A percentile compares a stretch with the other conserved stretches of the same genome.
phyloP scores from a whole-genome alignment of 495 filamentous ascomycete species.

The Hypoxylon perforatum region DNA sequence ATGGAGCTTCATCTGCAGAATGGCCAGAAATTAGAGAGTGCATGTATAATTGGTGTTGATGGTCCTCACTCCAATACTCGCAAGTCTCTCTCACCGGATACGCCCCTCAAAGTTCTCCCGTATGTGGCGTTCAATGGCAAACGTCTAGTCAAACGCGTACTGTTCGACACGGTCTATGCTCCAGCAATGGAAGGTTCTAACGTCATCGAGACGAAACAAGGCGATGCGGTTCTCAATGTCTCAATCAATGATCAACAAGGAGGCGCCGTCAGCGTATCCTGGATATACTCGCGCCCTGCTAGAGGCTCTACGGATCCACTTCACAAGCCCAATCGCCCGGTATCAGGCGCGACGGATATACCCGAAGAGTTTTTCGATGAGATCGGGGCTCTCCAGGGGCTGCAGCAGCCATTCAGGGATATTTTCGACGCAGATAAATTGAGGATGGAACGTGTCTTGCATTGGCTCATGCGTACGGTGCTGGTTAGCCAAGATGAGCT shows the following conservation, averaged over 20 bases:
- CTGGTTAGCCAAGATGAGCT: slow-evolving; percentile 35
- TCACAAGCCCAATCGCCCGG: slow-evolving; percentile 47
- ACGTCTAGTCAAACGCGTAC: slow-evolving; percentile 35
- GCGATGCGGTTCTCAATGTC: slow-evolving; percentile 45
- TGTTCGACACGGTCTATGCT: slow-evolving; percentile 27
- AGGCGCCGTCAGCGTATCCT: slow-evolving; percentile 41
- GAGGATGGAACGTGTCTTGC: slow-evolving; percentile 46
- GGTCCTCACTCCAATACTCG: slow-evolving; percentile 52
- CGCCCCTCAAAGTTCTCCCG: slow-evolving; percentile 46
- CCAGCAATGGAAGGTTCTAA: slow-evolving; percentile 3
- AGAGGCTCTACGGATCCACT: slow-evolving; percentile 38
- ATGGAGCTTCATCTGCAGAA: neutral
- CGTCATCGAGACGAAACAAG: slow-evolving; percentile 10
- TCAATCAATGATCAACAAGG: slow-evolving; percentile 31
- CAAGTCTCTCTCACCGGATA: slow-evolving; percentile 38
- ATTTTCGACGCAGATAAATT: slow-evolving; percentile 48
- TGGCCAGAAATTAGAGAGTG: slow-evolving; percentile 28
- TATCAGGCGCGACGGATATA: slow-evolving; percentile 43
- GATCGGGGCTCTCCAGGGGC: slow-evolving; percentile 32
- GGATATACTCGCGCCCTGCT: slow-evolving; percentile 53
- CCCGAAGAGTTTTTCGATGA: slow-evolving; percentile 51
- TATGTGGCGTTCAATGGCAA: slow-evolving; percentile 55
- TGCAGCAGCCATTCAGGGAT: slow-evolving; percentile 45
- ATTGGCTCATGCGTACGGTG: slow-evolving; percentile 58
- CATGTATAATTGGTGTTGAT: slow-evolving; percentile 49